Percentiles rank a stretch among this genome's conserved stretches.
These are phyloP conservation scores for Iris pallida DNA, from an alignment of 116 monocot genomes.

Conservation along the genomic window DNA sequence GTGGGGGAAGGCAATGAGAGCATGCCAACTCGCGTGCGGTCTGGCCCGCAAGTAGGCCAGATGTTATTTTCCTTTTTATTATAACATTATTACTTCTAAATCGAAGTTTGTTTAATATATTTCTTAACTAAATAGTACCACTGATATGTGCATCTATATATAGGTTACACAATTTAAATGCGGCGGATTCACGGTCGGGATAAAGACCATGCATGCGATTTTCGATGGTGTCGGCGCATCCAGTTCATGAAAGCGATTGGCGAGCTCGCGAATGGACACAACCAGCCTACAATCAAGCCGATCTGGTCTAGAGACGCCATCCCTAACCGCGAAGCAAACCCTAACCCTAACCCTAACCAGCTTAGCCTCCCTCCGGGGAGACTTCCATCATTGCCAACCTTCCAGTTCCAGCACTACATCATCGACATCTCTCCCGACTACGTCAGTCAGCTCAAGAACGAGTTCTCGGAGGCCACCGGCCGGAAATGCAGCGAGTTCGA, in stretches of 20 bases:
- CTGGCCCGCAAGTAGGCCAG: no score
- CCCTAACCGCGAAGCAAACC: no score
- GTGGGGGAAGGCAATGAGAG: no score
- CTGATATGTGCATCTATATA: no score
- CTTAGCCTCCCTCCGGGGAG: not conserved
- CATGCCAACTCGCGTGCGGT: no score
- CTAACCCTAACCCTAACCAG: not conserved
- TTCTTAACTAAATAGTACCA: no score
- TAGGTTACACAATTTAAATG: constrained; percentile 20
- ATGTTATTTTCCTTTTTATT: no score
- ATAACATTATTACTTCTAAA: no score
- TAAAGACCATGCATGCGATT: constrained; percentile 10
- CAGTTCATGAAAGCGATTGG: constrained; percentile 9
- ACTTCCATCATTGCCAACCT: not conserved
- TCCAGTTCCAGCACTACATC: not conserved
- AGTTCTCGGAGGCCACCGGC: not conserved
- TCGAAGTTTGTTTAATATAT: no score
- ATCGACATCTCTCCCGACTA: constrained; percentile 5
- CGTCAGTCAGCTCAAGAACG: constrained; percentile 10
- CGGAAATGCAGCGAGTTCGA: constrained; percentile 19
- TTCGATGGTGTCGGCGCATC: constrained; percentile 13
- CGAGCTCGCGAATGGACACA: constrained; percentile 8
- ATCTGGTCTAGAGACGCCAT: constrained; percentile 15
- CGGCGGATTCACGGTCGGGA: constrained; percentile 21
- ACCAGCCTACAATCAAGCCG: constrained; percentile 3